phyloP scores from a whole-genome alignment of 495 filamentous ascomycete species.

The Aspergillus bertholletiae region DNA sequence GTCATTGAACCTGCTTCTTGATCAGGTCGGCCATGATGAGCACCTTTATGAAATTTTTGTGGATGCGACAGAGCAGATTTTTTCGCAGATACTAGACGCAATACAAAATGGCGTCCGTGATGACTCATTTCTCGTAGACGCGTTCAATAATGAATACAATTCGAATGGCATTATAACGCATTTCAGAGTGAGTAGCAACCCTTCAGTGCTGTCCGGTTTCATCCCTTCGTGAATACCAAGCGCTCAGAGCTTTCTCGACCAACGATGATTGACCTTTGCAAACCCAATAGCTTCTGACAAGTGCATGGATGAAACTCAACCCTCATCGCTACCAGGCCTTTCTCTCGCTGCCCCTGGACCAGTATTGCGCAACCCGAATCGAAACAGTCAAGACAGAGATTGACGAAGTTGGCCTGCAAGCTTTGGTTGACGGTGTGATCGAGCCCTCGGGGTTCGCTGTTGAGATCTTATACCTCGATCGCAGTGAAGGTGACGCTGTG shows the following conservation, averaged over 20 bases:
- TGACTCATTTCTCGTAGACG: constrained; percentile 59
- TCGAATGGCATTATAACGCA: constrained; percentile 74
- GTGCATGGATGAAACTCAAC: constrained; percentile 80
- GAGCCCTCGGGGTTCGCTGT: constrained; percentile 70
- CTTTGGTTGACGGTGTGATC: constrained; percentile 75
- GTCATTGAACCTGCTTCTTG: constrained; percentile 66
- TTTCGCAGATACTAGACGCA: constrained; percentile 52
- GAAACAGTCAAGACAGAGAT: constrained; percentile 79
- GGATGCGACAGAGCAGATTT: constrained; percentile 65
- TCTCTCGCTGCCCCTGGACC: constrained; percentile 58
- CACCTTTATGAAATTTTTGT: constrained; percentile 80
- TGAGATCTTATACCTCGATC: constrained; percentile 88
- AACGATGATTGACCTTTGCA: constrained; percentile 3
- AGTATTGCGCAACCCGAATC: constrained; percentile 67
- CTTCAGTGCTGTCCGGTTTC: background rate
- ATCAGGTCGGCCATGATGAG: constrained; percentile 61
- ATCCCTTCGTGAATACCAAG: background rate
- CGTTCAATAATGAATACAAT: constrained; percentile 67
- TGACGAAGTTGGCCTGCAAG: constrained; percentile 77
- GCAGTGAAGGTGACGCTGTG: constrained; percentile 74
- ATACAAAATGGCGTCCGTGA: constrained; percentile 53
- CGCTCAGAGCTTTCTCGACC: constrained; percentile 1
- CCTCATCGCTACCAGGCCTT: constrained; percentile 66
- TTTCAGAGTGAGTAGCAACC: constrained; percentile 51
- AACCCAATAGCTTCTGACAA: constrained; percentile 66